Evolutionary conservation across 345 rosid genomes (phyloP).

Genomic region (Syzygium oleosum): DNA sequence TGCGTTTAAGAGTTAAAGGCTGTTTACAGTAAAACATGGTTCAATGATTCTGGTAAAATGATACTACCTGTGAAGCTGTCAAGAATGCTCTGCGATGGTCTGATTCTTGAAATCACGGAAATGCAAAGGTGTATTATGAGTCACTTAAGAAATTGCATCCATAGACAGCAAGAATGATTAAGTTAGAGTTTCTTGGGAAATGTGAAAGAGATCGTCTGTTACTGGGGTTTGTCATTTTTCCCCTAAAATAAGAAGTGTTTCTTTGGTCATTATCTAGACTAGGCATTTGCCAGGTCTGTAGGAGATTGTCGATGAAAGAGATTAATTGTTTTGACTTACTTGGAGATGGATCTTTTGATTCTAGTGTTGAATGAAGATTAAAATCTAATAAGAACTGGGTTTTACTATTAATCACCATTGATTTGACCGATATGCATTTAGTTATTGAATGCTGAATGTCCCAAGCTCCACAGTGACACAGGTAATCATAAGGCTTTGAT

Average conservation of each 20-base stretch:
- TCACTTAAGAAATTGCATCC: background rate
- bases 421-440: background rate
- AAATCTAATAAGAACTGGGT: background rate
- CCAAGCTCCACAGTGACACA: background rate
- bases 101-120: background rate
- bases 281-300: background rate
- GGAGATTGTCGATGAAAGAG: background rate
- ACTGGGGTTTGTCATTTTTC: background rate
- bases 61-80: background rate
- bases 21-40: background rate
- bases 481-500: background rate
- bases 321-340: background rate
- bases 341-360: background rate
- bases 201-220: background rate
- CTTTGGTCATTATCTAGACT: background rate
- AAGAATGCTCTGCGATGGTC: background rate
- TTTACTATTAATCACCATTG: background rate
- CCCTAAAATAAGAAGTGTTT: background rate
- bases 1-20: background rate
- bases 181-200: background rate
- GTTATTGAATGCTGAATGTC: background rate
- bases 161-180: background rate
- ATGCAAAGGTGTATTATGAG: background rate
- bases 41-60: background rate
- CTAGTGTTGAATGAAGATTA: background rate